phyloP scores from a whole-genome alignment of 257 asterid genomes.

The Penstemon eatonii region DNA sequence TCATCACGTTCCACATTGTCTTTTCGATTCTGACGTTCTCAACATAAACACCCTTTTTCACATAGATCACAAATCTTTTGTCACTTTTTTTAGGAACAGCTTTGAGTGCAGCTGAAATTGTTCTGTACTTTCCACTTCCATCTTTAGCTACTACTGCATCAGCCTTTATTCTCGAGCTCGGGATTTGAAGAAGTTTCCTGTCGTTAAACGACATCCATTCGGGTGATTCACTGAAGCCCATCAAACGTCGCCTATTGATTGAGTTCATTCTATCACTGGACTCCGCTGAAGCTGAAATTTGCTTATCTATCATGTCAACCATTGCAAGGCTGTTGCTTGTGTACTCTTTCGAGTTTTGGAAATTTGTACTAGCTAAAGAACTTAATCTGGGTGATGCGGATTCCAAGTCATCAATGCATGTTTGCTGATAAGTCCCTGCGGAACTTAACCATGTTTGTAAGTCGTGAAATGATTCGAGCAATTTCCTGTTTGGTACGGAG shows the following conservation, averaged over 20 bases:
- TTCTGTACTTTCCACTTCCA: slow-evolving; percentile 21
- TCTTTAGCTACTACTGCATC: slow-evolving; percentile 31
- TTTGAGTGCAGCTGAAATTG: slow-evolving; percentile 16
- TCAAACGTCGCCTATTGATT: slow-evolving; percentile 32
- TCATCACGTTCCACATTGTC: slow-evolving; percentile 27
- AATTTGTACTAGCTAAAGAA: slow-evolving; percentile 1
- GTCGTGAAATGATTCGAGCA: slow-evolving; percentile 34
- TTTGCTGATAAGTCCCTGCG: slow-evolving; percentile 50
- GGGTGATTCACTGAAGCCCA: slow-evolving; percentile 28
- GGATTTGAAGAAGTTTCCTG: slow-evolving; percentile 8
- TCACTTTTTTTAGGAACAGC: slow-evolving; percentile 13
- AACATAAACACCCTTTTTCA: slow-evolving; percentile 23
- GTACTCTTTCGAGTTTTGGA: slow-evolving; percentile 37
- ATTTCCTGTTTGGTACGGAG: slow-evolving; percentile 22
- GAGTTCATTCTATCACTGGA: slow-evolving; percentile 26
- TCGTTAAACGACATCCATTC: slow-evolving; percentile 34
- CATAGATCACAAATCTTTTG: slow-evolving; percentile 10
- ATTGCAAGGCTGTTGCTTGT: slow-evolving; percentile 54
- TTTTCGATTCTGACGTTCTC: slow-evolving; percentile 29
- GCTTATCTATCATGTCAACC: slow-evolving; percentile 24
- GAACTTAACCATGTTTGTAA: slow-evolving; percentile 55
- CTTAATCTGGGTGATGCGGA: slow-evolving; percentile 21
- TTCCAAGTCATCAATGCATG: slow-evolving; percentile 43
- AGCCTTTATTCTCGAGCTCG: slow-evolving; percentile 12
- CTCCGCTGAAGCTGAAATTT: not conserved